Conservation (phyloP, 176 grass and related monocot genomes). For the Bothriochloa decipiens region DNA sequence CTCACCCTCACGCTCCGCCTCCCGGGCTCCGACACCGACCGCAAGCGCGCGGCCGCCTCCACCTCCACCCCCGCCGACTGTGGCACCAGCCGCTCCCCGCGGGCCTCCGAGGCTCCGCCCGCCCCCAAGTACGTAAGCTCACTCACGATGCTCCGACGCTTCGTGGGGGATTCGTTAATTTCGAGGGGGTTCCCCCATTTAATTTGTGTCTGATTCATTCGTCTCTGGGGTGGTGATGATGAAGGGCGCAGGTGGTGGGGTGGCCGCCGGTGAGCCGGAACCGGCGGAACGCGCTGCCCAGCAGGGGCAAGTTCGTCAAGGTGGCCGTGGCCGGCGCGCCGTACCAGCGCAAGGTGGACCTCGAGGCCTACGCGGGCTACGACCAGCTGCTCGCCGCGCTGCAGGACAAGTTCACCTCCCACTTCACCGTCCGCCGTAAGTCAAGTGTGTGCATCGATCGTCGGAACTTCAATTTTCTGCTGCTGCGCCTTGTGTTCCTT, state of each 20-base stretch:
- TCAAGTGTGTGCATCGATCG: background rate
- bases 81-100: constrained; percentile 23
- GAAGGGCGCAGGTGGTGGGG: constrained; percentile 73
- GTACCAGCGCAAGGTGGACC: constrained; percentile 90
- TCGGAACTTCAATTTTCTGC: background rate
- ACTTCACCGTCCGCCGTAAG: constrained; percentile 79
- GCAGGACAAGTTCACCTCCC: constrained; percentile 83
- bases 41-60: constrained; percentile 47
- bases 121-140: constrained; percentile 46
- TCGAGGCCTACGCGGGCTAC: constrained; percentile 64
- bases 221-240: background rate
- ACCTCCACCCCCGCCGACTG: constrained; percentile 20
- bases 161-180: background rate
- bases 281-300: constrained; percentile 55
- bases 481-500: background rate
- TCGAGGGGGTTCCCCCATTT: background rate
- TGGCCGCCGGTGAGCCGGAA: constrained; percentile 79
- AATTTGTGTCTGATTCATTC: background rate
- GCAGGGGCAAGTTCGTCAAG: constrained; percentile 76
- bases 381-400: constrained; percentile 72
- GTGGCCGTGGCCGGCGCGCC: constrained; percentile 83
- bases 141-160: background rate
- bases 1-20: constrained; percentile 67
- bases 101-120: constrained; percentile 38
- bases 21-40: constrained; percentile 51